Evolutionary conservation across 2,329 filamentous ascomycete genomes (phyloP).

Genomic region (Aspergillus transmontanensis): DNA sequence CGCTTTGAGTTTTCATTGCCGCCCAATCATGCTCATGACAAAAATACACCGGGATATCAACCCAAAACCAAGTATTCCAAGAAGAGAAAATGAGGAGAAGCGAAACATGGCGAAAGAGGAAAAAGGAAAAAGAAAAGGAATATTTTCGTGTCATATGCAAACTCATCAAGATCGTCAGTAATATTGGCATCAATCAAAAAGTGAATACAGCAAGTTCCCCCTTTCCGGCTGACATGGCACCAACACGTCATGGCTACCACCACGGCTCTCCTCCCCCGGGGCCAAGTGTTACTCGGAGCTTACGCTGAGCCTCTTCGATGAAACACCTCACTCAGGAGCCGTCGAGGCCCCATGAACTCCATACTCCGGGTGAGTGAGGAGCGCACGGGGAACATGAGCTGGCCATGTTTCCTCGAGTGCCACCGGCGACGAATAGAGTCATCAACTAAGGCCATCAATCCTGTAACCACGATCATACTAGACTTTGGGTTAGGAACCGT

Average conservation of each 20-base stretch:
- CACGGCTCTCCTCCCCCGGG: background rate
- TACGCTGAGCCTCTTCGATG: conserved; percentile 51
- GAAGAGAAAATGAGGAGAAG: conserved; percentile 1
- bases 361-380: conserved; percentile 58
- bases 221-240: background rate
- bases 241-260: background rate
- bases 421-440: conserved; percentile 85
- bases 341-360: conserved; percentile 64
- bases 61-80: background rate
- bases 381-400: conserved; percentile 55
- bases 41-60: conserved; percentile 7
- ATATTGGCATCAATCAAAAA: background rate
- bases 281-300: background rate
- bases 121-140: conserved; percentile 11
- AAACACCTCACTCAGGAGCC: conserved; percentile 66
- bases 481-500: conserved; percentile 2
- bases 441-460: conserved; percentile 83
- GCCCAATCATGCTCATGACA: conserved; percentile 4
- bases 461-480: conserved; percentile 87
- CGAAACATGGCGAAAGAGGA: conserved; percentile 11
- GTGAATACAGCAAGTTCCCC: too few relatives aligned
- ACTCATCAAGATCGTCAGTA: background rate
- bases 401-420: conserved; percentile 58
- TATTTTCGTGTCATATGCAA: background rate
- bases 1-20: background rate